Base-by-base conservation (phyloP, 805 yeast species). In the Pichia occidentalis region DNA sequence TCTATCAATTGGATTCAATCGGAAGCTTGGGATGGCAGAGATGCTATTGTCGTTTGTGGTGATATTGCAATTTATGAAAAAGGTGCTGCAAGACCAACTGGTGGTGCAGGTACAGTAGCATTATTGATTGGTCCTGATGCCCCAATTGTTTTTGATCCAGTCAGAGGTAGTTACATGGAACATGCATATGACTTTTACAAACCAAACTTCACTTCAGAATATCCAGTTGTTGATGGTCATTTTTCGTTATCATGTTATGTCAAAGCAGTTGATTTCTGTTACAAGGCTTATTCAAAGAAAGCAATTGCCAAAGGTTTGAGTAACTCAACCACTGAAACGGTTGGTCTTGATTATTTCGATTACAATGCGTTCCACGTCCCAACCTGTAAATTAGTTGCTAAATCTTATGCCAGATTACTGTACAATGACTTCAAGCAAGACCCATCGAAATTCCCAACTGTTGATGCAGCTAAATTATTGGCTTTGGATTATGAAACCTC, bases 31-130 rank as follows among this genome's bases (percentile, higher is more conserved):
- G 98, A 92, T 58, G 98, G 98, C 47, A 79, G 97, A 64, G 87
- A 90, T 57, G 97, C 97, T 40, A 76, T 92, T 54, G 98, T 90
- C 40, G 95, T 90, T 17, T 80, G 92, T 59, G 97, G 97, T 65
- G 98, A 92, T 65, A 92, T 92, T 63, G 98, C 98, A 57, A 80
- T 92, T 51, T 92, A 92, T 66, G 87, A 88, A 54, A 77, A 88
- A 68, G 98, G 98, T 61, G 82, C 95, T 26, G 98, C 98, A 40
- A 82, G 98, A 73, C 98, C 98, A 58, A 92, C 98, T 37, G 98
- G 98, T 63, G 98, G 98, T 70, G 97, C 95, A 39, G 98, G 98
- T 60, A 73, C 94, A 33, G 94, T 90, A 44, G 98, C 98, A 30
- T 54, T 92, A 59, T 77, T 84, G 60, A 85, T 92, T 54, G 98